Base-by-base conservation (phyloP, 768 basidiomycete species). In the Dictyophora rubrovolvata region DNA sequence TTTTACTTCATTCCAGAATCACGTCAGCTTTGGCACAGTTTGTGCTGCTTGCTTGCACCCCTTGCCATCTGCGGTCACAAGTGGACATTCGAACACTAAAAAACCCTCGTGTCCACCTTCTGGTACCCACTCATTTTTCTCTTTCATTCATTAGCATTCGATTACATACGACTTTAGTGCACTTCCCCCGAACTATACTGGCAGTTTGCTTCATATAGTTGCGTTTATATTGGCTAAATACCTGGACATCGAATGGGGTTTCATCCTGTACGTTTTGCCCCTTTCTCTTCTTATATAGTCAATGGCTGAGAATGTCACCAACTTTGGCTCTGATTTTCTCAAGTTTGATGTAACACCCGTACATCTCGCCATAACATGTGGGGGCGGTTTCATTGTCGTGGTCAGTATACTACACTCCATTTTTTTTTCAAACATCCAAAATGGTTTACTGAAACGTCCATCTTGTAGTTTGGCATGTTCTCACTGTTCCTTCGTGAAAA, bases 401-500 rank as follows among this genome's bases (percentile, higher is more conserved):
- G 83, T 84, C 61, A 66, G 83, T 74, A 10, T 46, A 46, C 50
- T 48, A 51, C 53, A 20, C 33, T 22, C 22, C 21, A 21, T 20
- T 21, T 22, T 18, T 36, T 23, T 33, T 53, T 18, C 28, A n/a
- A n/a, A 47, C 60, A 42, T 53, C 28, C 33, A 28, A 55, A 35
- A 53, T 61, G 50, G 48, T 33, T 58, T 18, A 8, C 4, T 22
- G 37, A 16, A 3, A 16, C 8, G 11, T 28, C 56, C 51, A 35
- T 37, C 17, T 22, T 48, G 7, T 61, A 93, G 89, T 96, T 95
- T 71, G 91, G 91, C 70, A 93, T 95, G 90, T 90, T 94, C 73
- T 93, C 91, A 2, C 78, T 94, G 6, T 82, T 97, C 64, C 79
- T 97, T 65, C 86, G 93, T 67, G 92, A 94, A 75, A 84, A 80